Base-by-base conservation (phyloP, 148 eudicot species). In the Vaccinium macrocarpon region DNA sequence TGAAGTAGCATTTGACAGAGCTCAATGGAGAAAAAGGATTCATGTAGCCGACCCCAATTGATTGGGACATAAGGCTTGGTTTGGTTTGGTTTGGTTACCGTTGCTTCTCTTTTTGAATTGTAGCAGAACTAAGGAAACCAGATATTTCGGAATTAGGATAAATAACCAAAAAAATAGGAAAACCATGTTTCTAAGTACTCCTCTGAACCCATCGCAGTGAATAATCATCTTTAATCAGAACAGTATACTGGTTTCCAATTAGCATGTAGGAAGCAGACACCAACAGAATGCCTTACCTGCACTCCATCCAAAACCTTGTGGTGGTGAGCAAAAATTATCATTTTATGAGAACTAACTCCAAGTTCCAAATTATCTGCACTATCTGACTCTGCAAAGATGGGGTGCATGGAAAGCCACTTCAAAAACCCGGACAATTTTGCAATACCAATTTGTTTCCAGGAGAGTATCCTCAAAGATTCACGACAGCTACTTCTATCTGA, bases 291-390 rank as follows among this genome's bases (percentile, higher is more conserved):
- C 82, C 88, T 86, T 84, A 97, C 99, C 98, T 97, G 99, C 52
- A 97, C 89, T 74, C 88, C 86, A 84, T 97, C 98, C 85, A 94
- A 90, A 87, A 97, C 99, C 87, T 90, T 95, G 82, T 91, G 94
- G 90, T 97, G 95, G 91, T 97, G 97, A 89, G 93, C 98, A 92
- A 95, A 97, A 83, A 97, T 89, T 88, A 97, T 95, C 99, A 97
- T 97, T 90, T 97, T 97, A 71, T 92, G 95, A 86, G 91, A 90
- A 84, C 92, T 88, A 79, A 82, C 78, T 73, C 89, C 85, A 83
- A 79, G 80, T 74, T 91, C 93, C 29, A 27, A 42, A 85, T 89
- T 82, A 68, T 86, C 88, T 16, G 86, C 88, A 68, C 75, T 88
- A 86, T 89, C 90, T 46, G 84, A 82, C 84, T 94, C 94, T 73